Percentiles rank a stretch among this genome's conserved stretches.
Evolutionary conservation across 441 rosid species (phyloP).

Genomic region (Arabidopsis hybrid): DNA sequence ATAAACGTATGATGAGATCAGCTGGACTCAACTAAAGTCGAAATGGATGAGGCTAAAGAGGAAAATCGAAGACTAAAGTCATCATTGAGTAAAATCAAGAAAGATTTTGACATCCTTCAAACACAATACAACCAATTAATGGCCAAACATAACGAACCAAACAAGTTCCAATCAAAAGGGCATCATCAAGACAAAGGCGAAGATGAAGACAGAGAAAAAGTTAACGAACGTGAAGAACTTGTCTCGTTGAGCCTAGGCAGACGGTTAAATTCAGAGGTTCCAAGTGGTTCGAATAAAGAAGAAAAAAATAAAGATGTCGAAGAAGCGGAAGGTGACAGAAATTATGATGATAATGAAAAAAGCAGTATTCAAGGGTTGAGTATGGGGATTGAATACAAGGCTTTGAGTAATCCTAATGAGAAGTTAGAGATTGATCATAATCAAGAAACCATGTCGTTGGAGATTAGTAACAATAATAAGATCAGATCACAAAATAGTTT

Average conservation of each 20-base stretch:
- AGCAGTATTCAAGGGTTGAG: conserved; percentile 45
- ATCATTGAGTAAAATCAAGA: conserved; percentile 55
- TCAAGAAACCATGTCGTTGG: conserved; percentile 29
- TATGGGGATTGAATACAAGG: conserved; percentile 63
- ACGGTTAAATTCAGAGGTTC: conserved; percentile 39
- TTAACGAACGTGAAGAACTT: conserved; percentile 46
- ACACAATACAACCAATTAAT: conserved; percentile 55
- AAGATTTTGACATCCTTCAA: conserved; percentile 72
- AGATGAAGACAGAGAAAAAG: conserved; percentile 40
- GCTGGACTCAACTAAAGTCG: conserved; percentile 67
- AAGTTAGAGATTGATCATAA: conserved; percentile 28
- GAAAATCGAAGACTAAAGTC: conserved; percentile 79
- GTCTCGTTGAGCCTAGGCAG: conserved; percentile 83
- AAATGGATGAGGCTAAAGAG: conserved; percentile 75
- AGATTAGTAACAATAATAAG: conserved; percentile 41
- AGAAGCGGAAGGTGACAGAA: conserved; percentile 17
- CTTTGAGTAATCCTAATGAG: conserved; percentile 49
- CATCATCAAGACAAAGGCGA: conserved; percentile 42
- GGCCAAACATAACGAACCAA: conserved; percentile 49
- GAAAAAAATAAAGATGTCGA: conserved; percentile 38
- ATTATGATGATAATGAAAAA: conserved; percentile 34
- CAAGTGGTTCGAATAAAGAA: conserved; percentile 48
- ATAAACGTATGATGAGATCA: conserved; percentile 48
- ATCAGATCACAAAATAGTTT: conserved; percentile 46
- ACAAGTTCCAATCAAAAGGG: conserved; percentile 33